Percentiles rank a stretch among this genome's conserved stretches.
phyloP scores from a whole-genome alignment of 805 yeast genomes.

The Blastobotrys americana region DNA sequence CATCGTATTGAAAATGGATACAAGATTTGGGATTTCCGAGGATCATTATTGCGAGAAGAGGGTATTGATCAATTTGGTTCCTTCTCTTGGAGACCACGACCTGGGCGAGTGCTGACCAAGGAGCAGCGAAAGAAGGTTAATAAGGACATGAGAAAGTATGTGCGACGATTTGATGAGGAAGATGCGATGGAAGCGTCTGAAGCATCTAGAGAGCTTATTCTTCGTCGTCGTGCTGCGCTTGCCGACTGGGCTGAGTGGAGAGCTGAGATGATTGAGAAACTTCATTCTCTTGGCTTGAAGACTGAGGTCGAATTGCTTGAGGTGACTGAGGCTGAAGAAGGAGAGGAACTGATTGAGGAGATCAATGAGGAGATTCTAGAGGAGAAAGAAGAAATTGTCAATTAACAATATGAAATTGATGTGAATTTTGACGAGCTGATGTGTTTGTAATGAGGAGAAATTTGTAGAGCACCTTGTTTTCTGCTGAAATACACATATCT shows the following conservation, averaged over 20 bases:
- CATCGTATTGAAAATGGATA: slow-evolving; percentile 86
- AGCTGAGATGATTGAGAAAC: slow-evolving; percentile 40
- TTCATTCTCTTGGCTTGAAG: slow-evolving; percentile 40
- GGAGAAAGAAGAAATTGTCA: slow-evolving; percentile 39
- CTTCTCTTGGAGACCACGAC: slow-evolving; percentile 97
- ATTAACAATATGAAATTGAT: no score
- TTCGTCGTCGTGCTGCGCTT: slow-evolving; percentile 71
- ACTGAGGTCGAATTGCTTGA: slow-evolving; percentile 36
- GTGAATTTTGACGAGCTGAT: no score
- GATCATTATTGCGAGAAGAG: slow-evolving; percentile 69
- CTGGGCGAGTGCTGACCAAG: slow-evolving; percentile 63
- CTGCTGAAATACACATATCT: no score
- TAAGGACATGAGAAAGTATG: slow-evolving; percentile 80
- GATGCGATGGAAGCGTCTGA: slow-evolving; percentile 95
- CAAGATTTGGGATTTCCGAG: slow-evolving; percentile 78
- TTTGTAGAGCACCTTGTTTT: no score
- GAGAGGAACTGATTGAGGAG: slow-evolving; percentile 62
- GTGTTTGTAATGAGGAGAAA: no score
- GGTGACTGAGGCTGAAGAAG: slow-evolving; percentile 46
- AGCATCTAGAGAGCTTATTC: slow-evolving; percentile 82
- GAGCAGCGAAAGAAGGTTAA: slow-evolving; percentile 83
- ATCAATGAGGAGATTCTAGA: slow-evolving; percentile 52
- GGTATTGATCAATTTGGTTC: slow-evolving; percentile 75
- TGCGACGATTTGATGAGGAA: slow-evolving; percentile 86
- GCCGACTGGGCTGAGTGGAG: slow-evolving; percentile 86